These are phyloP conservation scores for Backusella tarrabulga DNA, from an alignment of 192 early-diverging fungal species.

Conservation along the genomic window DNA sequence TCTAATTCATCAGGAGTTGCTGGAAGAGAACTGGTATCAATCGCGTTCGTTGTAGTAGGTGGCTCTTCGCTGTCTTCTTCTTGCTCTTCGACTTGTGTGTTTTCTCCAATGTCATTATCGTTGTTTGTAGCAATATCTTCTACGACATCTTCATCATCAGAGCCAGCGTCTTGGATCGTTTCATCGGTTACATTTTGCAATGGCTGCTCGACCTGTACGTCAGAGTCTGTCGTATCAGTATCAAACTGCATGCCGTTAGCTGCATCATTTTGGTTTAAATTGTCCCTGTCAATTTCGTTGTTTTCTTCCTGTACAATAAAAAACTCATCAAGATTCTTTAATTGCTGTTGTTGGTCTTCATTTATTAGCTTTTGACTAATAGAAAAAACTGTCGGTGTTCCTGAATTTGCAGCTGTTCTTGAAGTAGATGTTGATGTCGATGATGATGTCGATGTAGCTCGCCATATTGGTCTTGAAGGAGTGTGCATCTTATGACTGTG, in stretches of 20 bases:
- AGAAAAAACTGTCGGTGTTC: not conserved
- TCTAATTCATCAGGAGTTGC: not conserved
- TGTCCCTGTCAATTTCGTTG: conserved; percentile 1
- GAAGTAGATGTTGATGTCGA: not conserved
- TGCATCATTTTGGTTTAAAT: not conserved
- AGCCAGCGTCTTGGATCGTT: not conserved
- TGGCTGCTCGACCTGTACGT: not conserved
- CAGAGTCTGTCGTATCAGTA: not conserved
- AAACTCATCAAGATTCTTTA: not conserved
- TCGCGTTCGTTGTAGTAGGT: not conserved
- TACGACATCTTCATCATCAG: not conserved
- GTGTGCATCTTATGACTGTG: not conserved
- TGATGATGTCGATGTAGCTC: not conserved
- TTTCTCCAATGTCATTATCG: not conserved
- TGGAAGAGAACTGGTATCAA: not conserved
- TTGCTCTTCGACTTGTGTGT: not conserved
- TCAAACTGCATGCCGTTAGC: not conserved
- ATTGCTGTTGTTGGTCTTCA: not conserved
- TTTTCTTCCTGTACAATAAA: not conserved
- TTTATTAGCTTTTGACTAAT: not conserved
- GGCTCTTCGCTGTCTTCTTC: not conserved
- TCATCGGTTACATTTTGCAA: not conserved
- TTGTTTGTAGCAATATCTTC: not conserved
- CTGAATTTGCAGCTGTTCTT: not conserved
- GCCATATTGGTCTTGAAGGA: not conserved